Percentiles rank a stretch among this genome's conserved stretches.
phyloP scores from a whole-genome alignment of 306 rosid species.

The Cyamopsis tetragonoloba region DNA sequence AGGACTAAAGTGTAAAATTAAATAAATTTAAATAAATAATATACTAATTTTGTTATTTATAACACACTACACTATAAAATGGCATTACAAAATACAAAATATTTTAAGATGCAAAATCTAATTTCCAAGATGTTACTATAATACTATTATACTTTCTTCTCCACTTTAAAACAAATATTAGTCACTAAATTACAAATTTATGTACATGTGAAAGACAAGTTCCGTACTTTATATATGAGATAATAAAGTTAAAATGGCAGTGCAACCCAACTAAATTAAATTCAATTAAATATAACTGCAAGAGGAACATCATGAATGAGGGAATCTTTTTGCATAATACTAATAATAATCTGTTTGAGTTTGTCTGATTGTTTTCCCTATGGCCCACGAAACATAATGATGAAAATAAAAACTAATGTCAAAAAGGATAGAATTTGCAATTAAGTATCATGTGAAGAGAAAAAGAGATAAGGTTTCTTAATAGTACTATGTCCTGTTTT shows the following conservation, averaged over 20 bases:
- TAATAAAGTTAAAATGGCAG: neutral
- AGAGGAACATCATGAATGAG: neutral
- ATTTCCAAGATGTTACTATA: neutral
- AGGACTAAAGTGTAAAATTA: no score
- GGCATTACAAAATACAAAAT: no score
- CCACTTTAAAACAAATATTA: neutral
- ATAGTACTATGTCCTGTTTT: no score
- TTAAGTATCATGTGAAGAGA: neutral
- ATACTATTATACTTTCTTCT: no score
- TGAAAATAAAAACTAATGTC: neutral
- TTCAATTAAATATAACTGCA: neutral
- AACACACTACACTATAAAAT: no score
- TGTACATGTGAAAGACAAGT: no score
- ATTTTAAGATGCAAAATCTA: no score
- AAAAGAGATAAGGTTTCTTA: constrained; percentile 18
- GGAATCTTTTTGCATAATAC: neutral
- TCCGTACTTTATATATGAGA: no score
- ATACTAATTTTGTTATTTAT: no score
- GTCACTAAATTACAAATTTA: neutral
- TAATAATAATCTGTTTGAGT: neutral
- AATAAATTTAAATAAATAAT: no score
- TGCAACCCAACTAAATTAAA: neutral
- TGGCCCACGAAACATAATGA: neutral
- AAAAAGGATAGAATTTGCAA: constrained; percentile 1
- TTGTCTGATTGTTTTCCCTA: neutral